Percentiles rank a stretch among this genome's conserved stretches.
These are phyloP conservation scores for Silene coronaria DNA, from an alignment of 179 eudicot species.

Conservation along the genomic window DNA sequence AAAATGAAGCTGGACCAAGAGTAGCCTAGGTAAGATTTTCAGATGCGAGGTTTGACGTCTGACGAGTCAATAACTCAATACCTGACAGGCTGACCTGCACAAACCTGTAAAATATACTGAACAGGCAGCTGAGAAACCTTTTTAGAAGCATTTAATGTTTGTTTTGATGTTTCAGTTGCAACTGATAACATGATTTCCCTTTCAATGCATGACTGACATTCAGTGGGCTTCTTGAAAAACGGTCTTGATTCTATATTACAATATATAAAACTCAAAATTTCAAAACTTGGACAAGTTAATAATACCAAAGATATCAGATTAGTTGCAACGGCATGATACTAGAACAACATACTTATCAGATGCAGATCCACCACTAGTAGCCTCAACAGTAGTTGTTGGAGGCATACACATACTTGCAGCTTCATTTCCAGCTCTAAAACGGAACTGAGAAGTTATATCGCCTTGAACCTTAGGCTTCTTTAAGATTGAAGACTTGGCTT, in stretches of 20 bases:
- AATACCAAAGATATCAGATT: too few relatives aligned
- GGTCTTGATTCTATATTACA: too few relatives aligned
- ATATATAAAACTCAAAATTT: too few relatives aligned
- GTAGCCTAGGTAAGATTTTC: conserved; percentile 76
- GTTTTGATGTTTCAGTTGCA: conserved; percentile 78
- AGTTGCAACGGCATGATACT: too few relatives aligned
- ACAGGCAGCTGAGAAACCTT: conserved; percentile 70
- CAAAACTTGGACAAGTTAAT: too few relatives aligned
- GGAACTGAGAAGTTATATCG: conserved; percentile 33
- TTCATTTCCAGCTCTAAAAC: conserved; percentile 34
- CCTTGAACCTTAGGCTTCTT: conserved; percentile 36
- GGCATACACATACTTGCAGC: conserved; percentile 37
- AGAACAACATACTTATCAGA: too few relatives aligned
- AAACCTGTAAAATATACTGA: too few relatives aligned
- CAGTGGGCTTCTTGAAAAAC: too few relatives aligned
- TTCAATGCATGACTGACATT: conserved; percentile 83
- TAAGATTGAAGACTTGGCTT: neutral
- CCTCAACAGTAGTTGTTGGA: too few relatives aligned
- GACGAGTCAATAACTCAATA: conserved; percentile 81
- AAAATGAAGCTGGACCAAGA: conserved; percentile 83
- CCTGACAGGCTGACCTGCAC: too few relatives aligned
- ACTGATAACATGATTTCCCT: too few relatives aligned
- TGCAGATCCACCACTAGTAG: too few relatives aligned
- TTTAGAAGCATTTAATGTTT: conserved; percentile 48
- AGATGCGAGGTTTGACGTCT: conserved; percentile 84